Percentiles rank a stretch among this genome's conserved stretches.
These are phyloP conservation scores for Neophaeococcomyces mojaviensis DNA, from an alignment of 2,329 filamentous ascomycete species.

Conservation along the genomic window DNA sequence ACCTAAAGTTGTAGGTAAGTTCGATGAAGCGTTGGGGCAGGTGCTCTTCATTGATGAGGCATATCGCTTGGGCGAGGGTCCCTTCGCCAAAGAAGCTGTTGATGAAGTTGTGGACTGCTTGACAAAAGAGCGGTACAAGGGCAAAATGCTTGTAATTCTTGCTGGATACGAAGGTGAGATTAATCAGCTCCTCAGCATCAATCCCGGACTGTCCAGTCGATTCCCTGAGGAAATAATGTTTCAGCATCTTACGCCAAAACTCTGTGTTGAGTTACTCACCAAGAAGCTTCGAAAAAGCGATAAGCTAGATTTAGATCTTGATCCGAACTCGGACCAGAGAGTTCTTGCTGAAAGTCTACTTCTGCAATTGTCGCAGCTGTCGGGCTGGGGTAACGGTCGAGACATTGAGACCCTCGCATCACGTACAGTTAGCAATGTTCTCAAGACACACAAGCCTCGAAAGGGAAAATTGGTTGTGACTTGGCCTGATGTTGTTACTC, in stretches of 20 bases:
- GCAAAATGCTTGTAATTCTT: conserved; percentile 15
- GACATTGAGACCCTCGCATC: conserved; percentile 13
- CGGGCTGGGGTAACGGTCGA: conserved; percentile 13
- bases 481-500: neutral
- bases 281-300: conserved; percentile 3
- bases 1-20: conserved; percentile 50
- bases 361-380: neutral
- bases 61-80: conserved; percentile 60
- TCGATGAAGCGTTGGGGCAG: conserved; percentile 56
- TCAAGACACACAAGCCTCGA: neutral
- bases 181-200: conserved; percentile 9
- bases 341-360: conserved; percentile 9
- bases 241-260: conserved; percentile 32
- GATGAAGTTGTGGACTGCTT: conserved; percentile 15
- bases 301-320: conserved; percentile 3
- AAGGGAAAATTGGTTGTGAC: neutral
- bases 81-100: conserved; percentile 48
- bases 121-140: conserved; percentile 12
- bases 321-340: neutral
- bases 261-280: conserved; percentile 42
- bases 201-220: conserved; percentile 10
- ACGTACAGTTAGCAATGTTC: conserved; percentile 1
- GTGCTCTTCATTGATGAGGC: conserved; percentile 73
- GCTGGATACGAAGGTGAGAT: conserved; percentile 16
- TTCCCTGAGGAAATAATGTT: conserved; percentile 13